Evolutionary conservation across 2,329 filamentous ascomycete species (phyloP).

Genomic region (Xenoacremonium recifei): DNA sequence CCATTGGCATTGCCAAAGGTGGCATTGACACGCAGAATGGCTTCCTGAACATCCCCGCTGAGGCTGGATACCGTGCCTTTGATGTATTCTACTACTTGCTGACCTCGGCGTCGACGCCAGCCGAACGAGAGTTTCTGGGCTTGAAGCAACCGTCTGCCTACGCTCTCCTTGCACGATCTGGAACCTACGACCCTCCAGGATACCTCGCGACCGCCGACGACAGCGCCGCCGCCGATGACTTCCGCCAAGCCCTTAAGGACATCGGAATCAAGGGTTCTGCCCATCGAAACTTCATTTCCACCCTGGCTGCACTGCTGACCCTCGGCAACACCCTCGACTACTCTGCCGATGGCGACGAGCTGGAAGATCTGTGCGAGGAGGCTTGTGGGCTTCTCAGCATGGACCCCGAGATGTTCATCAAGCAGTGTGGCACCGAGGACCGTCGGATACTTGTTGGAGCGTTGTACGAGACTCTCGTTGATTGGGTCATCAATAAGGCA

Average conservation of each 20-base stretch:
- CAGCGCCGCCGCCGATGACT: conserved; percentile 88
- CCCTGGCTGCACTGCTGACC: conserved; percentile 82
- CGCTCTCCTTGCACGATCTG: conserved; percentile 74
- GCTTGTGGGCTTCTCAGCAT: conserved; percentile 82
- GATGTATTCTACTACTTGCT: conserved; percentile 98
- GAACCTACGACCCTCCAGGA: conserved; percentile 79
- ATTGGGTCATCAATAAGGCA: conserved; percentile 88
- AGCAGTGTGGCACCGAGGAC: conserved; percentile 80
- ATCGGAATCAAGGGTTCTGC: conserved; percentile 90
- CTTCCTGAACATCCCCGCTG: conserved; percentile 74
- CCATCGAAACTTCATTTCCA: conserved; percentile 80
- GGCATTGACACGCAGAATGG: conserved; percentile 84
- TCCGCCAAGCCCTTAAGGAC: conserved; percentile 79
- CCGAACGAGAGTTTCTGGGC: conserved; percentile 84
- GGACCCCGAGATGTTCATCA: conserved; percentile 77
- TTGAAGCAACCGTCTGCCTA: conserved; percentile 78
- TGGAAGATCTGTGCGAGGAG: conserved; percentile 88
- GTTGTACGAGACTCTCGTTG: conserved; percentile 89
- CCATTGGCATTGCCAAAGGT: conserved; percentile 76
- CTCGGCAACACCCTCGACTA: conserved; percentile 89
- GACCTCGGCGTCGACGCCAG: conserved; percentile 83
- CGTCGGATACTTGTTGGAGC: conserved; percentile 79
- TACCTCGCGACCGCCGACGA: conserved; percentile 94
- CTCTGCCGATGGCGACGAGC: conserved; percentile 75
- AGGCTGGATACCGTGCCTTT: conserved; percentile 85